A percentile compares a stretch with the other conserved stretches of the same genome.
phyloP scores from a whole-genome alignment of 1,284 basidiomycete species.

The Malassezia japonica region DNA sequence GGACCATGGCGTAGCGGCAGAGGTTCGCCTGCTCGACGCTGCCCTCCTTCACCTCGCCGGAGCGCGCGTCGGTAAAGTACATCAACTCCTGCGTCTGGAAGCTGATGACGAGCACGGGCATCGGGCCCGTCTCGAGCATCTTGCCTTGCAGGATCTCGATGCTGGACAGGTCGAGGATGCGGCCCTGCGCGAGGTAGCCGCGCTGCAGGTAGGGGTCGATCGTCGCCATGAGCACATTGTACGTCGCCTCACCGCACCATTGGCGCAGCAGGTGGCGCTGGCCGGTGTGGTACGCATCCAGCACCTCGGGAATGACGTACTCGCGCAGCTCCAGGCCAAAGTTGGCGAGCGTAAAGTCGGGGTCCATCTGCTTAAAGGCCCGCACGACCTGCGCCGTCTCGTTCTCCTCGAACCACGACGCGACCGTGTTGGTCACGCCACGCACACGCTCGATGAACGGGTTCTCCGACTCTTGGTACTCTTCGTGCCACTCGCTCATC shows the following conservation, averaged over 20 bases:
- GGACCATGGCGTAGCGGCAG: constrained; percentile 81
- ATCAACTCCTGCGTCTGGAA: constrained; percentile 91
- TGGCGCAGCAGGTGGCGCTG: constrained; percentile 72
- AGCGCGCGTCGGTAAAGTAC: constrained; percentile 79
- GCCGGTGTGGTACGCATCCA: constrained; percentile 85
- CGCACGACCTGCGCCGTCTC: constrained; percentile 89
- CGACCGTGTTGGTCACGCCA: constrained; percentile 72
- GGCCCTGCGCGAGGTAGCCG: constrained; percentile 56
- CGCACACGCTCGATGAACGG: constrained; percentile 73
- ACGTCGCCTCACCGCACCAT: constrained; percentile 92
- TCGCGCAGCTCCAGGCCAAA: constrained; percentile 87
- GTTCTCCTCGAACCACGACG: constrained; percentile 88
- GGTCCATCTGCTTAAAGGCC: constrained; percentile 76
- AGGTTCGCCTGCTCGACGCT: constrained; percentile 81
- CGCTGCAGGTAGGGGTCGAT: constrained; percentile 87
- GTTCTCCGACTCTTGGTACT: constrained; percentile 86
- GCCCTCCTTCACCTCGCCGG: constrained; percentile 73
- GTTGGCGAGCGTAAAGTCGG: constrained; percentile 69
- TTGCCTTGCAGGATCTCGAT: constrained; percentile 45
- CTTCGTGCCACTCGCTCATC: constrained; percentile 23
- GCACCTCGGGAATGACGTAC: constrained; percentile 93
- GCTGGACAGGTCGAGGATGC: constrained; percentile 36
- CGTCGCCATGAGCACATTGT: constrained; percentile 88
- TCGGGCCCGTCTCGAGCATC: constrained; percentile 61
- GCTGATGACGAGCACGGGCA: constrained; percentile 85